These are phyloP conservation scores for Xylaria sp. DNA, from an alignment of 2,329 filamentous ascomycete species.

Conservation along the genomic window DNA sequence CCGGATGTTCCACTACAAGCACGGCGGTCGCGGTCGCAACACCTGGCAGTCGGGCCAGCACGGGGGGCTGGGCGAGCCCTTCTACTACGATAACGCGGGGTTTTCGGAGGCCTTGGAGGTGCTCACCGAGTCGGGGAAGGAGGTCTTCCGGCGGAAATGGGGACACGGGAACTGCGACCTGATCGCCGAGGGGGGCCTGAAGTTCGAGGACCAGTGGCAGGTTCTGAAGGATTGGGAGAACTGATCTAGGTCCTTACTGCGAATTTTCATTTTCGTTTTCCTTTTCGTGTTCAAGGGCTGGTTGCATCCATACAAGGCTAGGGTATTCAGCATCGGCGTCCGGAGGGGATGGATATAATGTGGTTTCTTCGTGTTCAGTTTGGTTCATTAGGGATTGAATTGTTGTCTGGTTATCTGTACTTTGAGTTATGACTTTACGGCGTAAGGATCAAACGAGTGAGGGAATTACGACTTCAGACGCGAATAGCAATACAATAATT, in stretches of 20 bases:
- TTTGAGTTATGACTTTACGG: not conserved
- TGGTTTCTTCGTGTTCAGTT: not conserved
- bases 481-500: not conserved
- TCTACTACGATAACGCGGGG: conserved; percentile 43
- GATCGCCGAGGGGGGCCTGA: conserved; percentile 39
- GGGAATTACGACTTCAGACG: not conserved
- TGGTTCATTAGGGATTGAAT: not conserved
- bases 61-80: conserved; percentile 47
- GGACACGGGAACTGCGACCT: conserved; percentile 49
- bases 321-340: not conserved
- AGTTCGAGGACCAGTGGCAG: conserved; percentile 49
- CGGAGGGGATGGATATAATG: not conserved
- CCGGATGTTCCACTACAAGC: conserved; percentile 48
- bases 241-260: not conserved
- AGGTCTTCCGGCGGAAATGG: conserved; percentile 47
- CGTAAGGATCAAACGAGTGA: not conserved
- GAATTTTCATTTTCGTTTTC: not conserved
- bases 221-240: conserved; percentile 46
- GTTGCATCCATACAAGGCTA: not conserved
- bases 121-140: conserved; percentile 39
- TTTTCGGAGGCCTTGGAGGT: conserved; percentile 40
- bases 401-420: not conserved
- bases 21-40: conserved; percentile 43
- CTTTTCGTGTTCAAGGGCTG: not conserved
- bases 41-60: conserved; percentile 46